phyloP scores from a whole-genome alignment of 2,329 filamentous ascomycete species.

The Scedosporium boydii region DNA sequence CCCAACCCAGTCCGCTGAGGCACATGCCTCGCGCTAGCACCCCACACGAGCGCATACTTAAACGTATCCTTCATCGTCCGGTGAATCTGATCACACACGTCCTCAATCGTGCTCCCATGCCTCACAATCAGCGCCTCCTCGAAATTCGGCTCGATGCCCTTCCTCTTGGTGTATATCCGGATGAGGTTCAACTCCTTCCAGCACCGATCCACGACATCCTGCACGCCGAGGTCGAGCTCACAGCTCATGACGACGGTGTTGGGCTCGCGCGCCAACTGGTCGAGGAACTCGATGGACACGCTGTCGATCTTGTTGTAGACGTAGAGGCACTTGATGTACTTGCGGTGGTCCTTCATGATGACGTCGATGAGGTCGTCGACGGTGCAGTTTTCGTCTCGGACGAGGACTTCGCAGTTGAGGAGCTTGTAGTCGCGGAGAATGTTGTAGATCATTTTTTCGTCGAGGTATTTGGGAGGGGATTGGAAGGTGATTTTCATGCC shows the following conservation, averaged over 20 bases:
- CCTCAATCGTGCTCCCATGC: slow-evolving; percentile 79
- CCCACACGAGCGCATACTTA: slow-evolving; percentile 98
- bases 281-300: slow-evolving; percentile 86
- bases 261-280: slow-evolving; percentile 83
- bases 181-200: slow-evolving; percentile 91
- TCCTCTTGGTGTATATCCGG: slow-evolving; percentile 92
- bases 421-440: slow-evolving; percentile 98
- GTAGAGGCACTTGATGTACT: slow-evolving; percentile 91
- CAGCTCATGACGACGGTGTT: slow-evolving; percentile 96
- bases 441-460: slow-evolving; percentile 98
- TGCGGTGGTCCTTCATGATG: slow-evolving; percentile 98
- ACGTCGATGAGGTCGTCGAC: slow-evolving; percentile 99
- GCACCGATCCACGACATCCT: slow-evolving; percentile 87
- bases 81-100: slow-evolving; percentile 94
- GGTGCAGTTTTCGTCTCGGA: slow-evolving; percentile 89
- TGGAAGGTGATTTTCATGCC: slow-evolving; percentile 99
- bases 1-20: slow-evolving; percentile 84
- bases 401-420: slow-evolving; percentile 90
- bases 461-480: slow-evolving; percentile 75
- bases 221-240: slow-evolving; percentile 85
- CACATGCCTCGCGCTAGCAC: slow-evolving; percentile 86
- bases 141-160: slow-evolving; percentile 85
- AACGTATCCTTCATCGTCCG: slow-evolving; percentile 94
- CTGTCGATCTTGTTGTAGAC: slow-evolving; percentile 99
- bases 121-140: slow-evolving; percentile 87